Evolutionary conservation across 495 filamentous ascomycete species (phyloP).

Genomic region (Penicillium chermesinum): DNA sequence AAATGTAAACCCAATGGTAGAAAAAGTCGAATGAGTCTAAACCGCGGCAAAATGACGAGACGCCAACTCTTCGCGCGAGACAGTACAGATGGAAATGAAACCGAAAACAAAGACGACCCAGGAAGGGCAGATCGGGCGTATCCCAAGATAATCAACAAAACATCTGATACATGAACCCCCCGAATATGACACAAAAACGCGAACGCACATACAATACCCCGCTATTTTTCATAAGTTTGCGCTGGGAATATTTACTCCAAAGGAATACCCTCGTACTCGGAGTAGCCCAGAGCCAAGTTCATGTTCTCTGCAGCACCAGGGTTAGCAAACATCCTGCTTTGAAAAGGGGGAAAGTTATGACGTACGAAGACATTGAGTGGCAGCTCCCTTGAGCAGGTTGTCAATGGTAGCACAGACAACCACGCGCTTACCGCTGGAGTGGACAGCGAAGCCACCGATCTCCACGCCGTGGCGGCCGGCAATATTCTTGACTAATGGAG

Average conservation of each 20-base stretch:
- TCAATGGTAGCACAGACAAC: constrained; percentile 98
- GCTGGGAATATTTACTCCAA: constrained; percentile 44
- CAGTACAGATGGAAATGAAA: background rate
- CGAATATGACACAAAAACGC: background rate
- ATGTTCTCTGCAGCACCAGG: constrained; percentile 74
- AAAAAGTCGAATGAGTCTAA: background rate
- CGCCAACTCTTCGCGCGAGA: background rate
- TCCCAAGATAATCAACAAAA: background rate
- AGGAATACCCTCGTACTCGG: constrained; percentile 89
- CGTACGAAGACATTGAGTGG: constrained; percentile 91
- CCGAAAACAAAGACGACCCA: background rate
- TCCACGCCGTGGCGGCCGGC: constrained; percentile 87
- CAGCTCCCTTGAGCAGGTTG: constrained; percentile 93
- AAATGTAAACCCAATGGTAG: background rate
- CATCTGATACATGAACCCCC: background rate
- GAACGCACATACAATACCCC: constrained; percentile 11
- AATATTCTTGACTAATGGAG: constrained; percentile 83
- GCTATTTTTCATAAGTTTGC: constrained; percentile 1
- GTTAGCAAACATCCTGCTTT: constrained; percentile 6
- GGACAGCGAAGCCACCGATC: constrained; percentile 91
- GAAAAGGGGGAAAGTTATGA: constrained; percentile 11
- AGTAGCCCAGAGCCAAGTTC: constrained; percentile 92
- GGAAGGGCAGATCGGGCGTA: background rate
- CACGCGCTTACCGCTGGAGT: constrained; percentile 80
- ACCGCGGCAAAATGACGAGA: background rate